Base-by-base conservation (phyloP, 1,284 basidiomycete genomes). In the Pisolithus thermaeus region DNA sequence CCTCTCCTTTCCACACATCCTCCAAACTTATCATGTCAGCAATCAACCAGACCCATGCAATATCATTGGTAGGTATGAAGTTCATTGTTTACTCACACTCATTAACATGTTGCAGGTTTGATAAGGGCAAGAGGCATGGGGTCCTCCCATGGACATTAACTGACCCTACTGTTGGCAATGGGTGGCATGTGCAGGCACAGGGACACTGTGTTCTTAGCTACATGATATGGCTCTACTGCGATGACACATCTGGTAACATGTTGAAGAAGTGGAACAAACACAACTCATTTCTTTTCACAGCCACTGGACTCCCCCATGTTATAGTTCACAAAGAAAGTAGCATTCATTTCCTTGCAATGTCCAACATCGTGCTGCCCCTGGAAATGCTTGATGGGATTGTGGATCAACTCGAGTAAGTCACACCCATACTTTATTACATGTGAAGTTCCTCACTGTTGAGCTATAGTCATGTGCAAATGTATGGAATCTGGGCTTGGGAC, bases 191-290 rank as follows among this genome's bases (percentile, higher is more conserved):
- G 25, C 51, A 40, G 42, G 58, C 54, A 4, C 23, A 52, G 1
- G 61, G 61, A 1, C 46, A 48, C 11, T 56, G 52, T 20, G 58
- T 63, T 8, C 16, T 59, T 4, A 37, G 55, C 5, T 56, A 65
- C 5, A 58, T 61, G 11, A 46, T 70, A 3, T 70, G 63, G 63
- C 35, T 63, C 3, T 72, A 71, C 54, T 69, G 68, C 25, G 64
- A 71, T 37, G 66, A 72, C 53, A 70, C 66, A 1, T 72, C 66
- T 0, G 70, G 68, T 1, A 71, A 72, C 49, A 40, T 64, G 1
- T 70, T 64, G 0, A 71, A 72, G 52, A 65, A 66, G 39, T 72
- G 68, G 68, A 73, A 73, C 47, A 65, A 70, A 38, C 69, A 72
- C 50, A 71, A 70, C 41, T 65, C 62, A 1, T 59, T 68, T 16